Conservation (phyloP, 2,329 filamentous ascomycete species). For the Ciborinia camelliae region DNA sequence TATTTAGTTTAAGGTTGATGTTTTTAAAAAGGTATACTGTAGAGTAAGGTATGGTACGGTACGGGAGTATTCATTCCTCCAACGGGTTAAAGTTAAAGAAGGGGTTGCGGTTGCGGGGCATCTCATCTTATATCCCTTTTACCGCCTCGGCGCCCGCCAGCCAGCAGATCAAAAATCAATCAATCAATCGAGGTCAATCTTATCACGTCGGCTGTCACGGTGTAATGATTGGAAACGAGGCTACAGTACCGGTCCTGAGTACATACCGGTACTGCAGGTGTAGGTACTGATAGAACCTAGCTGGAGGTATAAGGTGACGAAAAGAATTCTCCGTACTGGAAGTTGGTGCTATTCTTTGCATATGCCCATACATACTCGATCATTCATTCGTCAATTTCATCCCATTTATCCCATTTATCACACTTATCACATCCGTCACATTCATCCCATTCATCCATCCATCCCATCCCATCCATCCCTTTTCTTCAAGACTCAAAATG, state of each 20-base stretch:
- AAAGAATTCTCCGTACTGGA: neutral
- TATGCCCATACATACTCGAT: neutral
- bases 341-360: slow-evolving; percentile 9
- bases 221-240: neutral
- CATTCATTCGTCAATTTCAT: slow-evolving; percentile 5
- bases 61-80: neutral
- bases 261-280: no score
- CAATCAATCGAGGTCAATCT: slow-evolving; percentile 1
- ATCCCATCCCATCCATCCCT: neutral
- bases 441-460: slow-evolving; percentile 8
- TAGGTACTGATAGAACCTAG: no score
- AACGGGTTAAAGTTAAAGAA: neutral
- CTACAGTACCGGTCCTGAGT: neutral
- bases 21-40: neutral
- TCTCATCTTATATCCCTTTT: slow-evolving; percentile 4
- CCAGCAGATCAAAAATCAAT: slow-evolving; percentile 3
- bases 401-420: neutral
- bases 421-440: no score
- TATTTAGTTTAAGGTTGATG: neutral
- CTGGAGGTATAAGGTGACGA: slow-evolving; percentile 6
- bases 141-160: neutral
- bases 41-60: no score
- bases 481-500: neutral
- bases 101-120: neutral
- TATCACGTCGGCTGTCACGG: neutral